phyloP scores from a whole-genome alignment of 257 asterid species.

The Fraxinus pennsylvanica region DNA sequence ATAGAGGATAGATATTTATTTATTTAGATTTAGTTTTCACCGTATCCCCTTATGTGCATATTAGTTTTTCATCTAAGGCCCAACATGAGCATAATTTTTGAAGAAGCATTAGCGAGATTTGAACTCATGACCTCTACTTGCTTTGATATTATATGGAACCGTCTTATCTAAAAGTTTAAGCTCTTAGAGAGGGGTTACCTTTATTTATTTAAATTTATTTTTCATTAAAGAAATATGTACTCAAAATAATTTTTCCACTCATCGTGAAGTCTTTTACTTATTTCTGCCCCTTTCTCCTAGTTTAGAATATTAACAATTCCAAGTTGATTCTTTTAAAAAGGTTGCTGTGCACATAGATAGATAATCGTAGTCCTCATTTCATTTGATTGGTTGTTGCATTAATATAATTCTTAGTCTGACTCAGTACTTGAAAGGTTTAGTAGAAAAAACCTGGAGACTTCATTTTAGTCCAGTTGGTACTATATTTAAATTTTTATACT shows the following conservation, averaged over 20 bases:
- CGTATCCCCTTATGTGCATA: neutral
- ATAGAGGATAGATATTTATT: neutral
- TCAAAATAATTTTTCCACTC: neutral
- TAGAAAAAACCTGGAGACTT: slow-evolving; percentile 14
- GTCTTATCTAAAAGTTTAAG: neutral
- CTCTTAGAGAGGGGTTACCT: neutral
- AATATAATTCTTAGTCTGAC: slow-evolving; percentile 3
- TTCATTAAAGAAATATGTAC: neutral
- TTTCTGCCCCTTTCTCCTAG: neutral
- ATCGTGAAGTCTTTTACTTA: neutral
- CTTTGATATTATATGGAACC: neutral
- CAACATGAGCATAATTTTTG: neutral
- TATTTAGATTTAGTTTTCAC: neutral
- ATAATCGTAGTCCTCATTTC: neutral
- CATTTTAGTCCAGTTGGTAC: slow-evolving; percentile 3
- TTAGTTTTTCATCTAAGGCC: too few species aligned
- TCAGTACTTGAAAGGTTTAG: slow-evolving; percentile 14
- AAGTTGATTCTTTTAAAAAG: neutral
- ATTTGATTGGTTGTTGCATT: slow-evolving; percentile 7
- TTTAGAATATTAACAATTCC: neutral
- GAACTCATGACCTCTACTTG: neutral
- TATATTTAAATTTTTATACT: slow-evolving; percentile 18
- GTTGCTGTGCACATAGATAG: neutral
- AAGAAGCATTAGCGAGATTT: neutral
- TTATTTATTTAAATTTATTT: neutral